Evolutionary conservation across 495 filamentous ascomycete genomes (phyloP), one percentile per base, ranked within the genome.

Genomic region (Podospora tetraspora): DNA sequence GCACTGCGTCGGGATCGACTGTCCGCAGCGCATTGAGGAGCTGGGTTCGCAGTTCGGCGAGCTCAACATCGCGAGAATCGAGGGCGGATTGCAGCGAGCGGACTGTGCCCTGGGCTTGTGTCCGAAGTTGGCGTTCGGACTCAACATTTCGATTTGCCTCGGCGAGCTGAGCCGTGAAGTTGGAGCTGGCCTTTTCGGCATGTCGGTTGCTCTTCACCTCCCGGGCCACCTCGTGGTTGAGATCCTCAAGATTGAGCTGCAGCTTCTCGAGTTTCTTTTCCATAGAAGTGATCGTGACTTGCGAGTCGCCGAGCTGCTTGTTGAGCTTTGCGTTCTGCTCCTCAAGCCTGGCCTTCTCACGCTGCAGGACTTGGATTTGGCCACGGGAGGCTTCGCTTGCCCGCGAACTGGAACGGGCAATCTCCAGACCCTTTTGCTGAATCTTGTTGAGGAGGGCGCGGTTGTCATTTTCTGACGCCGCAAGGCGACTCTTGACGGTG

Each of bases 241-340:
- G 82, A 77, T 99, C 95, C 73, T 99, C 95, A 16, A 97, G 77
- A 72, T 84, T 93, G 63, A 99, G 83, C 23, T 93, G 86, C 37
- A 98, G 81, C 79, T 97, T 98, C 79, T 98, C 95, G 67, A 96
- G 93, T 76, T 97, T 92, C 82, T 98, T 98, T 78, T 97, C 94
- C 29, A 97, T 76, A 3, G 92, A 91, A 1, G 91, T 90, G 63
- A 97, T 88, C 12, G 89, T 89, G 29, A 97, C 79, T 73, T 97
- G 94, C 1, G 91, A 85, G 68, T 97, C 93, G 56, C 90, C 92
- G n/a, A 96, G 85, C 76, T 97, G 91, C 66, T 93, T 91, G 68
- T 88, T 84, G 30, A 97, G 83, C 59, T 88, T 91, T 77, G 89
- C 88, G 73, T 90, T 91, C 58, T 95, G 90, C 70, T 96, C 94